These are phyloP conservation scores for Lotmaria passim DNA, from an alignment of 208 protist species.

Conservation along the genomic window DNA sequence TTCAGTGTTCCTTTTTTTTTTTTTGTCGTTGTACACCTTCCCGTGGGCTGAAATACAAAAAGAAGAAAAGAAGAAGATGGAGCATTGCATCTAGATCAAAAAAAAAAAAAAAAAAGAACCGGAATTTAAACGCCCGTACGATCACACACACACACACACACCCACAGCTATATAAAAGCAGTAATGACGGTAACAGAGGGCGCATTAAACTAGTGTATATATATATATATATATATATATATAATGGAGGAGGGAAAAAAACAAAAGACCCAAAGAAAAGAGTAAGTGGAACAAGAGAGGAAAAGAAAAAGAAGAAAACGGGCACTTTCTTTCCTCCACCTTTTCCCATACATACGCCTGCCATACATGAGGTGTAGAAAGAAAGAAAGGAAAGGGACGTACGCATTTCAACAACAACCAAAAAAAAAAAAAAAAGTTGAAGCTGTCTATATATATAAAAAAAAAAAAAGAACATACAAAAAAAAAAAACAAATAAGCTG, in stretches of 20 bases:
- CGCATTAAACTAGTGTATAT: neutral
- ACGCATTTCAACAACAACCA: conserved; percentile 27
- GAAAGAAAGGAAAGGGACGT: conserved; percentile 9
- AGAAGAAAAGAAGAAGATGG: conserved; percentile 4
- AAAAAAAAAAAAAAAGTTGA: conserved; percentile 32
- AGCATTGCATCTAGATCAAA: neutral
- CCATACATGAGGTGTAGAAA: neutral
- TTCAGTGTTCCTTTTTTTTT: conserved; percentile 27
- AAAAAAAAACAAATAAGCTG: no score
- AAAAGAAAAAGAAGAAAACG: conserved; percentile 19
- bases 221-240: neutral
- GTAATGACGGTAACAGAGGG: no score
- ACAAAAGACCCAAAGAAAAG: no score
- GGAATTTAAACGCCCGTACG: neutral
- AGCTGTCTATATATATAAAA: no score
- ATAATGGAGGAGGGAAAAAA: no score
- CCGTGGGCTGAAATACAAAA: conserved; percentile 1
- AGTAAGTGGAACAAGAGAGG: no score
- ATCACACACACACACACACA: no score
- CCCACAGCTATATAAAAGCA: no score
- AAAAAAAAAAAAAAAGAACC: neutral
- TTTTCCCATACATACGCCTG: neutral
- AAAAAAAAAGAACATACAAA: no score
- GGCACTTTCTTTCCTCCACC: neutral
- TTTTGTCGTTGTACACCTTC: conserved; percentile 21